Evolutionary conservation across 768 basidiomycete species (phyloP).

Genomic region (Termitomyces sp.): DNA sequence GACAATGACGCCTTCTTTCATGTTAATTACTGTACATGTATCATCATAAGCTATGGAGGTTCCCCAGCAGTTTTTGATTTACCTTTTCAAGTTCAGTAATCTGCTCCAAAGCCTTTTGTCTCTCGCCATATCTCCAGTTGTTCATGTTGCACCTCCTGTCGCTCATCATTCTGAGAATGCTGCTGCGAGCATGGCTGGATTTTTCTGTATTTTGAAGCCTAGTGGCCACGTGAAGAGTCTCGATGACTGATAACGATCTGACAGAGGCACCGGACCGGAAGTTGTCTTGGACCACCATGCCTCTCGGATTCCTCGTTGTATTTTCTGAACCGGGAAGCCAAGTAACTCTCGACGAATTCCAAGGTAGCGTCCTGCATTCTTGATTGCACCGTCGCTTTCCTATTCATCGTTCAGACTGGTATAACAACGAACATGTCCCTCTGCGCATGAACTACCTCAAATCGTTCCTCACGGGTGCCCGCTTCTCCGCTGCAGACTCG

Average conservation of each 20-base stretch:
- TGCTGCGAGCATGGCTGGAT: background rate
- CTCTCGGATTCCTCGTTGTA: slow-evolving; percentile 42
- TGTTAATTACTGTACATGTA: slow-evolving; percentile 7
- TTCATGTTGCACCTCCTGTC: background rate
- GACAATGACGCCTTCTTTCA: slow-evolving; percentile 2
- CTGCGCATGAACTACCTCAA: slow-evolving; percentile 38
- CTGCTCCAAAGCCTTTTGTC: background rate
- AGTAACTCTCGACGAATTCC: slow-evolving; percentile 41
- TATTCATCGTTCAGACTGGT: slow-evolving; percentile 35
- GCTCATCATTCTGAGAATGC: background rate
- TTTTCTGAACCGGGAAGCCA: slow-evolving; percentile 37
- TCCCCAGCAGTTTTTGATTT: background rate
- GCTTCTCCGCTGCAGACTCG: slow-evolving; percentile 33
- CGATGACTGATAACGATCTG: no score
- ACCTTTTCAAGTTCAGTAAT: background rate
- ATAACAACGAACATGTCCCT: slow-evolving; percentile 51
- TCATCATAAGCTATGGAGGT: background rate
- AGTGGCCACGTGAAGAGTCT: no score
- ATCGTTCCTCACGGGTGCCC: slow-evolving; percentile 42
- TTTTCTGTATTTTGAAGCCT: background rate
- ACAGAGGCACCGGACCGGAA: slow-evolving; percentile 2
- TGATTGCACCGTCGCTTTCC: background rate
- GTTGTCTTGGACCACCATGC: slow-evolving; percentile 15
- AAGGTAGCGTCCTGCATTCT: slow-evolving; percentile 23
- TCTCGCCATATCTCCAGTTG: background rate